Conservation (phyloP, 2,329 filamentous ascomycete species). For the Chaetoscypha palmicola region DNA sequence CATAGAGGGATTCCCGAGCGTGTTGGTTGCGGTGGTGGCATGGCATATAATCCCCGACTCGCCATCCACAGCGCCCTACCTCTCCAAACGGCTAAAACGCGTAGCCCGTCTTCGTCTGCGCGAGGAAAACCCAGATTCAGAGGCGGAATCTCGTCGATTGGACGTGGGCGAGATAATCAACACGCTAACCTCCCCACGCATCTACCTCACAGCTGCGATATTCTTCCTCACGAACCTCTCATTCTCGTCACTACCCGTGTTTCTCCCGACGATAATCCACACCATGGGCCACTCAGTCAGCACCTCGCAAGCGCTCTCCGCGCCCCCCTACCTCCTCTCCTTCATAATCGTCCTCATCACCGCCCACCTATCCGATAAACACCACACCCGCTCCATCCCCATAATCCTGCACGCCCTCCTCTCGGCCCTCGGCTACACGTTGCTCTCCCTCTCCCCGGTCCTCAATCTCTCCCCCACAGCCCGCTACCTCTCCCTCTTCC, state of each 20-base stretch:
- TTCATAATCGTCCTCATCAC: slow-evolving; percentile 67
- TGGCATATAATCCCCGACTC: slow-evolving; percentile 73
- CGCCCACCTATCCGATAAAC: slow-evolving; percentile 63
- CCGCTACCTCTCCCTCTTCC: slow-evolving; percentile 71
- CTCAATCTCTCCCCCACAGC: slow-evolving; percentile 37
- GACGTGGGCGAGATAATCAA: slow-evolving; percentile 50
- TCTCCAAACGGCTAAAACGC: slow-evolving; percentile 56
- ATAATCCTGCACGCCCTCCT: slow-evolving; percentile 63
- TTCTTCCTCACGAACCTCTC: slow-evolving; percentile 85
- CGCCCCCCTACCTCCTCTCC: slow-evolving; percentile 72
- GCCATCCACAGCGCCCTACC: slow-evolving; percentile 57
- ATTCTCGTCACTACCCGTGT: slow-evolving; percentile 81
- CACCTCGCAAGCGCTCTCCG: slow-evolving; percentile 68
- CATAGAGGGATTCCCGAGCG: slow-evolving; percentile 76
- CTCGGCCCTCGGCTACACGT: slow-evolving; percentile 54
- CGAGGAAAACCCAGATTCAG: slow-evolving; percentile 14
- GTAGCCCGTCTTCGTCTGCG: slow-evolving; percentile 65
- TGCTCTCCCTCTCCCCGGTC: slow-evolving; percentile 54
- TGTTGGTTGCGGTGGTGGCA: slow-evolving; percentile 65
- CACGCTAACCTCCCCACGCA: slow-evolving; percentile 58
- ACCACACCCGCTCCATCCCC: slow-evolving; percentile 54
- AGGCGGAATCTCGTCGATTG: slow-evolving; percentile 32
- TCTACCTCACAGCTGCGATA: slow-evolving; percentile 72
- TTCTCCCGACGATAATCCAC: slow-evolving; percentile 72
- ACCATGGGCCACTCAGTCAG: slow-evolving; percentile 67